Evolutionary conservation across 2,329 filamentous ascomycete species (phyloP).

Genomic region (Sclerotiophoma versabilis): DNA sequence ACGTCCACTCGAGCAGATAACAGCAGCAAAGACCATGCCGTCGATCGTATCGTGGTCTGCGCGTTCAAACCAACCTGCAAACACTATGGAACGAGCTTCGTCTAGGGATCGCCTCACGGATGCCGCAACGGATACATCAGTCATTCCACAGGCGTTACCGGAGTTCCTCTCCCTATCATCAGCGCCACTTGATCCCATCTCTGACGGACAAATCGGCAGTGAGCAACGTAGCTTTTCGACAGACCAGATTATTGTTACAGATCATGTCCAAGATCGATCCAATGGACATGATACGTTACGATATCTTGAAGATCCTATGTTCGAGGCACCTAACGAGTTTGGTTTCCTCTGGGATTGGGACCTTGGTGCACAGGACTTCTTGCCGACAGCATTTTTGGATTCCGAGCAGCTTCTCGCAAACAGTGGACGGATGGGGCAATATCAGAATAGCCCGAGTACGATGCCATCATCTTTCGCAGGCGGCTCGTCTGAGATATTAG

Average conservation of each 20-base stretch:
- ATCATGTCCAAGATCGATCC: not conserved
- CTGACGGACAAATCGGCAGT: not conserved
- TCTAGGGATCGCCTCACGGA: not conserved
- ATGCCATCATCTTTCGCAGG: not conserved
- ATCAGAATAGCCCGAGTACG: not conserved
- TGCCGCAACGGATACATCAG: not conserved
- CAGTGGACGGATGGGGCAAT: not conserved
- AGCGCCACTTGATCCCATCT: not conserved
- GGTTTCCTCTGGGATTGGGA: not conserved
- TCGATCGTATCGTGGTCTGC: not conserved
- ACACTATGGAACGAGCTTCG: not conserved
- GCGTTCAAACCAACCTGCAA: not conserved
- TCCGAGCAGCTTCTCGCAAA: not conserved
- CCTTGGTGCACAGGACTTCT: not conserved
- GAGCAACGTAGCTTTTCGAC: not conserved
- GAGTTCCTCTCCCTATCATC: not conserved
- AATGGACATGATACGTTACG: not conserved
- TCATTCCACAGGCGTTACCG: not conserved
- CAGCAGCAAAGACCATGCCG: not conserved
- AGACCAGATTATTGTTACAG: not conserved
- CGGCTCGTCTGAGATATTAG: not conserved
- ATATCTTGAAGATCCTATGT: not conserved
- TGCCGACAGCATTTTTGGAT: not conserved
- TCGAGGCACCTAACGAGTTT: not conserved
- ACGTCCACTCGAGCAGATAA: not conserved